Base-by-base conservation (phyloP, 305 asterid genomes). In the Andrographis paniculata region DNA sequence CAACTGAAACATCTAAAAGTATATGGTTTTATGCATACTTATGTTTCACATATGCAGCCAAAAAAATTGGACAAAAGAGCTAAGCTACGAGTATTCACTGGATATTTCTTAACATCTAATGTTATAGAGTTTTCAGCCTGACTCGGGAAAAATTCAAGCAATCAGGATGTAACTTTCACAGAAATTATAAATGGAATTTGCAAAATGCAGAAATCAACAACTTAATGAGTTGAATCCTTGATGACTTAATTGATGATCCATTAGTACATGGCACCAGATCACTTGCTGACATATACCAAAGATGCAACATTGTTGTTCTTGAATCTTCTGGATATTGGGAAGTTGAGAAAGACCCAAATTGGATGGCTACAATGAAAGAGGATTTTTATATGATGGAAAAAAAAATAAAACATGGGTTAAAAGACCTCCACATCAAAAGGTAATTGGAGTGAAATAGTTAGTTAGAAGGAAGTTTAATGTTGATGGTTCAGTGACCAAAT, bases 381-480 rank as follows among this genome's bases (percentile, higher is more conserved):
- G 54, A 62, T 11, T 9, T 50, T 1, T 6, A 4, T 1, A 16
- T 49, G 49, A 50, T 56, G 2, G 50, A 42, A 20, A 56, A 43
- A 37, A 55, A 31, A 8, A 56, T 10, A 56, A 45, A 45, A 39
- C 33, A 20, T 37, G 56, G 19, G 57, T 54, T 8, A 43, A 52
- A 1, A 44, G 30, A 39, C 55, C 59, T 13, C 13, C 30, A 5
- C 14, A 55, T 7, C 15, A 11, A 28, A 49, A 55, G 2, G 37
- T 56, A 1, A n/a, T 62, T 41, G 67, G 50, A 6, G 50, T 50
- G 0, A 56, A 50, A 20, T 50, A 45, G 59, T 42, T 50, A 0
- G 43, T 13, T 37, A 37, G 40, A 35, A 56, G 20, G 4, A 56
- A 49, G 13, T n/a, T 41, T 1, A 35, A 50, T 53, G 27, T 30